Percentiles rank a stretch among this genome's conserved stretches.
Conservation (phyloP, 2,329 filamentous ascomycete species). For the Mollisiaceae sp. region DNA sequence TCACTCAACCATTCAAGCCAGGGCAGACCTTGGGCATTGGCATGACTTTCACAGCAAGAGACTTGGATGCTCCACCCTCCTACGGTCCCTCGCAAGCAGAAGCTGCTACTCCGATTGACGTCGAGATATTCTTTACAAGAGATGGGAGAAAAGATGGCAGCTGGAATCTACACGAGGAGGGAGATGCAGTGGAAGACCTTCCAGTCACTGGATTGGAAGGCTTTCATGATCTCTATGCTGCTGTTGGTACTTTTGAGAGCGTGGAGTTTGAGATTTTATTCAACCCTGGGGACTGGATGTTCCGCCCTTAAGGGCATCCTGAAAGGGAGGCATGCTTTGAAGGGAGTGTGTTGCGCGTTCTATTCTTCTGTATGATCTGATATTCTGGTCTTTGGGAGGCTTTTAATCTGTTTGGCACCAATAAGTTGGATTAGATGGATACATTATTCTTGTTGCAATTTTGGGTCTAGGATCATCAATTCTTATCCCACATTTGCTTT, state of each 20-base stretch:
- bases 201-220: slow-evolving; percentile 73
- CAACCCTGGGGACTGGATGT: slow-evolving; percentile 63
- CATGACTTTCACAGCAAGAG: slow-evolving; percentile 58
- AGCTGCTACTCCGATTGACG: slow-evolving; percentile 45
- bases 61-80: slow-evolving; percentile 38
- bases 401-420: not conserved
- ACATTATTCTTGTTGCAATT: not conserved
- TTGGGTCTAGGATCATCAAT: not conserved
- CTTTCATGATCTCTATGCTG: slow-evolving; percentile 71
- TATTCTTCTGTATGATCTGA: not conserved
- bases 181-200: slow-evolving; percentile 65
- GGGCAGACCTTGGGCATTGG: slow-evolving; percentile 75
- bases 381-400: not conserved
- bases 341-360: not conserved
- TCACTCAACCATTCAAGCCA: slow-evolving; percentile 65
- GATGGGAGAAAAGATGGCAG: slow-evolving; percentile 63
- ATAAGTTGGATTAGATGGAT: not conserved
- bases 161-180: slow-evolving; percentile 79
- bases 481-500: not conserved
- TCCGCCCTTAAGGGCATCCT: slow-evolving; percentile 39
- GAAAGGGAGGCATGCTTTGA: not conserved
- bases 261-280: slow-evolving; percentile 72
- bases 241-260: slow-evolving; percentile 73
- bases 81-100: slow-evolving; percentile 36
- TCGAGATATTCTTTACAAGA: slow-evolving; percentile 72